Base-by-base conservation (phyloP, 768 basidiomycete genomes). In the Boletellus emodensis region DNA sequence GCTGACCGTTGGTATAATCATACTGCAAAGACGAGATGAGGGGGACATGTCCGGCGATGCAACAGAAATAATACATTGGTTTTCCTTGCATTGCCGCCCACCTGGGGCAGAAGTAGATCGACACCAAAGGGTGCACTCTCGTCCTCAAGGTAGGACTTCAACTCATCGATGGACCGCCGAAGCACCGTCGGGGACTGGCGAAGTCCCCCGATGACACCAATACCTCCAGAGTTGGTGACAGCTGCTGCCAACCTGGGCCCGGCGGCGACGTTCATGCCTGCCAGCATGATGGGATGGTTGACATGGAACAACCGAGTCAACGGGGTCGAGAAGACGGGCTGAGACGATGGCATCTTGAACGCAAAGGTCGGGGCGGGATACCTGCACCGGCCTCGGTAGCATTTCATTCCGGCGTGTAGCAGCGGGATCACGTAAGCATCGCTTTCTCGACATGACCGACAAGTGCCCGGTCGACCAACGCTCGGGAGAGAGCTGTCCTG, bases 181-280 rank as follows among this genome's bases (percentile, higher is more conserved):
- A 91, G 80, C 59, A 87, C 78, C 58, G 81, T 83, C 18, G 87
- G 88, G 46, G 75, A 86, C 61, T 86, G 85, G 34, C 80, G 77
- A 40, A 88, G 67, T 32, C 92, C 93, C 3, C 91, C 93, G 56
- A 94, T 92, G 60, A 93, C 90, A 18, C 93, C 93, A 57, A 88
- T 83, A 6, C 88, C 89, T 58, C 84, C 92, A 18, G 92, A 81
- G 61, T 94, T 94, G n/a, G 90, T 90, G n/a, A 94, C 90, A 1
- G 88, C 82, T 18, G 90, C 92, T 17, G 91, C 91, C 8, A 94
- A 72, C 67, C 77, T 85, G 11, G 90, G 88, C 6, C 89, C 89
- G 41, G 90, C 87, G 45, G 90, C 90, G 30, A 92, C 83, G 62
- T 89, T 90, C 90, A 92, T 60, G 65, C 85, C 87, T 57, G 90